A percentile compares a stretch with the other conserved stretches of the same genome.
These are phyloP conservation scores for Penicillium cinerascens DNA, from an alignment of 495 filamentous ascomycete genomes.

Conservation along the genomic window DNA sequence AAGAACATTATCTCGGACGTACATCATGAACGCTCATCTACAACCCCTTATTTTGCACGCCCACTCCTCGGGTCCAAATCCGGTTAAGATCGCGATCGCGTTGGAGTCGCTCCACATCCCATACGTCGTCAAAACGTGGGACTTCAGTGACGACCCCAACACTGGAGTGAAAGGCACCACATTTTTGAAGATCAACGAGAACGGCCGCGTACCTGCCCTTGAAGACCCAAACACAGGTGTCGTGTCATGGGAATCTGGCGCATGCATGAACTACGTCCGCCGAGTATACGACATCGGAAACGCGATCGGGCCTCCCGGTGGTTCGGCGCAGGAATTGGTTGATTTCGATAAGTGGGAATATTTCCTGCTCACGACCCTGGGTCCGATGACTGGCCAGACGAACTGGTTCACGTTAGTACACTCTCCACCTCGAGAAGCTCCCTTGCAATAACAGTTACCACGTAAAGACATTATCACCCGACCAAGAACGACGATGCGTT, in stretches of 20 bases:
- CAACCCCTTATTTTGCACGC: slow-evolving; percentile 37
- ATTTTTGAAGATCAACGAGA: slow-evolving; percentile 82
- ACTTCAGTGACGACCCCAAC: slow-evolving; percentile 49
- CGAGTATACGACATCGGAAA: slow-evolving; percentile 30
- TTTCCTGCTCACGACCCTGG: slow-evolving; percentile 40
- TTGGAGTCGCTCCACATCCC: slow-evolving; percentile 72
- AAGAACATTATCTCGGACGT: not conserved
- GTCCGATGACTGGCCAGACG: slow-evolving; percentile 41
- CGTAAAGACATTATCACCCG: slow-evolving; percentile 25
- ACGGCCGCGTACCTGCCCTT: slow-evolving; percentile 81
- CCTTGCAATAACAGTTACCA: not conserved
- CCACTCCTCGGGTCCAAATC: slow-evolving; percentile 41
- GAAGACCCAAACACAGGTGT: slow-evolving; percentile 43
- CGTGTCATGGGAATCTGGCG: slow-evolving; percentile 36
- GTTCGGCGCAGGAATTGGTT: slow-evolving; percentile 36
- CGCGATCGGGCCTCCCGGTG: slow-evolving; percentile 22
- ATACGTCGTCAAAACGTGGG: slow-evolving; percentile 59
- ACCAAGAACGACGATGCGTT: slow-evolving; percentile 39
- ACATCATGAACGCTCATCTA: slow-evolving; percentile 19
- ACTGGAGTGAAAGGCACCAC: slow-evolving; percentile 59
- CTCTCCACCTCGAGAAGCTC: not conserved
- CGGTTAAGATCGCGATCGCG: slow-evolving; percentile 68
- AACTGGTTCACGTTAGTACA: slow-evolving; percentile 38
- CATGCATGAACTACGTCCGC: slow-evolving; percentile 38
- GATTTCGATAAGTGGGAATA: slow-evolving; percentile 49